phyloP scores from a whole-genome alignment of 306 rosid genomes.

The Prunus mira region DNA sequence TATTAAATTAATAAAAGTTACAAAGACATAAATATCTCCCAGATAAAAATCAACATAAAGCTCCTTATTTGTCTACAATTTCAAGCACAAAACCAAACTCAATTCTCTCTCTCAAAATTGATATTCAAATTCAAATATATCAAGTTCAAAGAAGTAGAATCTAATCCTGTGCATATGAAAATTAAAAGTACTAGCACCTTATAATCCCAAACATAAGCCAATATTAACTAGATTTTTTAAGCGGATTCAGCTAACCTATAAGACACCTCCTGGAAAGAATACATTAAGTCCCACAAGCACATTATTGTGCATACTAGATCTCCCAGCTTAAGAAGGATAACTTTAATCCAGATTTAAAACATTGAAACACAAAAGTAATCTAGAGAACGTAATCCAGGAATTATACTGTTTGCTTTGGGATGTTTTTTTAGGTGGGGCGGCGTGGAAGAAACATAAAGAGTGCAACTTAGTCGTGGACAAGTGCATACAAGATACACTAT shows the following conservation, averaged over 20 bases:
- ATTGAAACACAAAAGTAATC: no score
- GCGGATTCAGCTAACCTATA: neutral
- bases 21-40: slow-evolving; percentile 3
- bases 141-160: neutral
- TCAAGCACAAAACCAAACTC: neutral
- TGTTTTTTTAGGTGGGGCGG: no score
- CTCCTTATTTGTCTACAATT: neutral
- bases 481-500: neutral
- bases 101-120: neutral
- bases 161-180: neutral
- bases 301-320: neutral
- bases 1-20: slow-evolving; percentile 18
- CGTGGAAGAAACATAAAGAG: neutral
- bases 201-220: neutral
- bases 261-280: neutral
- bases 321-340: neutral
- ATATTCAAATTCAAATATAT: neutral
- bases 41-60: neutral
- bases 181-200: neutral
- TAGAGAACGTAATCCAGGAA: no score
- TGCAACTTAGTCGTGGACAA: neutral
- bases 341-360: neutral
- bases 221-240: neutral
- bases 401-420: no score
- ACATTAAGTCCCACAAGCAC: neutral